phyloP scores from a whole-genome alignment of 495 filamentous ascomycete genomes.

The Jackrogersella multiformis region DNA sequence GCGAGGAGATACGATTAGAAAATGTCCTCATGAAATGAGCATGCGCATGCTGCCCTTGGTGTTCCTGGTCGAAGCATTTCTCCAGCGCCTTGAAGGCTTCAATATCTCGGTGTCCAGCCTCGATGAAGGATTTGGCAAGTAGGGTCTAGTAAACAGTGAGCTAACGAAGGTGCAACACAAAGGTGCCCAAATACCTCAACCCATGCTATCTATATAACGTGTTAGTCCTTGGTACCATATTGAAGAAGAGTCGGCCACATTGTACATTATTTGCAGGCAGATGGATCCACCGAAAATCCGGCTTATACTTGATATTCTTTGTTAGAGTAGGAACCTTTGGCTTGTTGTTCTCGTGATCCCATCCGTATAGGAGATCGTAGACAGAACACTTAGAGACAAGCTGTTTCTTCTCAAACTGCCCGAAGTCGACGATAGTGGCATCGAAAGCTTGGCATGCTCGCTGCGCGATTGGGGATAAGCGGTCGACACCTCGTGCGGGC shows the following conservation, averaged over 20 bases:
- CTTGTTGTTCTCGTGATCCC: slow-evolving; percentile 65
- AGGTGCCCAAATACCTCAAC: slow-evolving; percentile 44
- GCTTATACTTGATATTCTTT: slow-evolving; percentile 58
- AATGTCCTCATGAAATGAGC: slow-evolving; percentile 73
- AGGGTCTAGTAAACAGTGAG: slow-evolving; percentile 63
- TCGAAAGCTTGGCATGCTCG: slow-evolving; percentile 69
- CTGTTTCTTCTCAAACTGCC: slow-evolving; percentile 70
- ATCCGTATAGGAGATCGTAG: slow-evolving; percentile 69
- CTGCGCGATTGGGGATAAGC: slow-evolving; percentile 63
- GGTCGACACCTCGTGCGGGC: slow-evolving; percentile 62
- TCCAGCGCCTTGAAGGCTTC: slow-evolving; percentile 74
- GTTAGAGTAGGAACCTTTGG: slow-evolving; percentile 63
- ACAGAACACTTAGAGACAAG: slow-evolving; percentile 66
- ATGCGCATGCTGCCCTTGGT: slow-evolving; percentile 68
- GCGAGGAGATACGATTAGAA: slow-evolving; percentile 65
- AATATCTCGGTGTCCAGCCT: slow-evolving; percentile 70
- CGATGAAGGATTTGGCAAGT: slow-evolving; percentile 72
- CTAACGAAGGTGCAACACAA: slow-evolving; percentile 59
- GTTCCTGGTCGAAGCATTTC: slow-evolving; percentile 70
- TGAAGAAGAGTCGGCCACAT: slow-evolving; percentile 16
- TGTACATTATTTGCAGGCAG: slow-evolving; percentile 63
- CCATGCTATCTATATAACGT: slow-evolving; percentile 44
- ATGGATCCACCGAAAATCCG: slow-evolving; percentile 77
- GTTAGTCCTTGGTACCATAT: slow-evolving; percentile 32
- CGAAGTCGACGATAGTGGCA: slow-evolving; percentile 75